These are phyloP conservation scores for Deinandra increscens DNA, from an alignment of 129 eudicot species.

Conservation along the genomic window DNA sequence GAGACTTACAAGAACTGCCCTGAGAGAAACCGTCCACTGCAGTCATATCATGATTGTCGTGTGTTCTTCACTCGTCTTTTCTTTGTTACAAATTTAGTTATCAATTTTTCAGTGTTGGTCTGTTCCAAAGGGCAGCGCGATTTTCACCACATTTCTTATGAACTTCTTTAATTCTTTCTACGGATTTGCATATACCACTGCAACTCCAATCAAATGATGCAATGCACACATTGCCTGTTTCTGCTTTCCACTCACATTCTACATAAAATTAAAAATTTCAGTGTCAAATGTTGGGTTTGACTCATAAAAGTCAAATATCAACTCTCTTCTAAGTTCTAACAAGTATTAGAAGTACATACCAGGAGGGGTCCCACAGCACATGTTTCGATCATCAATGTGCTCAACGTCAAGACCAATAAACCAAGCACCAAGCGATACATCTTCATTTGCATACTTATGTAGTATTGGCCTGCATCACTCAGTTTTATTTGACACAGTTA, in stretches of 20 bases:
- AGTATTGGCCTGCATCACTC: slow-evolving; percentile 45
- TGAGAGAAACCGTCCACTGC: not conserved
- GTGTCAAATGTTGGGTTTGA: slow-evolving; percentile 14
- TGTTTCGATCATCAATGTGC: slow-evolving; percentile 58
- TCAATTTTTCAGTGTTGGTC: slow-evolving; percentile 29
- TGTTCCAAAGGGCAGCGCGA: slow-evolving; percentile 39
- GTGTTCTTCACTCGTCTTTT: not conserved
- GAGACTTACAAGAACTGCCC: slow-evolving; percentile 3
- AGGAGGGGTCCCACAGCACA: slow-evolving; percentile 66
- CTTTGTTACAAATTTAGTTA: not conserved
- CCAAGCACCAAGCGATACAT: slow-evolving; percentile 64
- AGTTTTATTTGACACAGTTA: not conserved
- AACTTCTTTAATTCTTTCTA: slow-evolving; percentile 62
- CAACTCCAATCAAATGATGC: slow-evolving; percentile 77
- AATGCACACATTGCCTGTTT: slow-evolving; percentile 54
- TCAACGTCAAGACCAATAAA: slow-evolving; percentile 59
- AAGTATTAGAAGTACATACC: slow-evolving; percentile 26
- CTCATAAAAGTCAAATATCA: slow-evolving; percentile 4
- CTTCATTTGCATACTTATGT: slow-evolving; percentile 70
- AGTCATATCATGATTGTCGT: not conserved
- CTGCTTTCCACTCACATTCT: slow-evolving; percentile 62
- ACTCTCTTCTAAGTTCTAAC: slow-evolving; percentile 3
- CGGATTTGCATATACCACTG: slow-evolving; percentile 76
- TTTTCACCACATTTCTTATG: slow-evolving; percentile 63
- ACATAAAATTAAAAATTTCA: not conserved